Base-by-base conservation (phyloP, 176 grass and related monocot genomes). In the Rhynchospora tenuis region DNA sequence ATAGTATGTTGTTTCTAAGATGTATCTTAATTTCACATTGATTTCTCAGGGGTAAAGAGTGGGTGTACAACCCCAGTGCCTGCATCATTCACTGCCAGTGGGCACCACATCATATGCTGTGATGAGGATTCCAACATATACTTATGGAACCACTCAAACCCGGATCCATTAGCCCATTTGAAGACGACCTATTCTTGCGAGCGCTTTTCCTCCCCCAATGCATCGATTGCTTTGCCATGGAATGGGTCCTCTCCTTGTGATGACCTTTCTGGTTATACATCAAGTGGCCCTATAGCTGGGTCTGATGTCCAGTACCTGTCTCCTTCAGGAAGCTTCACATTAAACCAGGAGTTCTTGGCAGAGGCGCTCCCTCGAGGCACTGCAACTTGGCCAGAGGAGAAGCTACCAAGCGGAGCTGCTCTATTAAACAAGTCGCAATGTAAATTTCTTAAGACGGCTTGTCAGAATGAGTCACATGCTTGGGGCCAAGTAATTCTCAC, bases 371-470 rank as follows among this genome's bases (percentile, higher is more conserved):
- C 85, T 73, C 87, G 85, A 86, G 88, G 90, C 9, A 70, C 91
- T 13, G 94, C 94, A 27, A 97, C 94, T 48, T 97, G 94, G 94
- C 94, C 94, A 50, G 94, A 92, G 85, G 94, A 97, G 73, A 94
- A 92, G 57, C 90, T 97, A 24, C 90, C 92, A 7, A 83, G 83
- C n/a, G 66, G 59, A 76, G 87, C 79, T 0, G 65, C 79, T 78
- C 62, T 24, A 31, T 24, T 97, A 84, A 85, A 87, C 16, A 88
- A 89, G 61, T 83, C 87, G 0, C 91, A 90, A 56, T 87, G 81
- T 81, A 93, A 93, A 86, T 86, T 97, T 45, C 65, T 97, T 76
- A 90, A 75, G 85, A 84, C 75, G 46, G 90, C 85, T 80, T 94
- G 91, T 38, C 82, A 90, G 33, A 89, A 64, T n/a, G 64, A 89